Percentiles rank a stretch among this genome's conserved stretches.
These are phyloP conservation scores for Hanseniaspora hatyaiensis DNA, from an alignment of 805 yeast species.

Conservation along the genomic window DNA sequence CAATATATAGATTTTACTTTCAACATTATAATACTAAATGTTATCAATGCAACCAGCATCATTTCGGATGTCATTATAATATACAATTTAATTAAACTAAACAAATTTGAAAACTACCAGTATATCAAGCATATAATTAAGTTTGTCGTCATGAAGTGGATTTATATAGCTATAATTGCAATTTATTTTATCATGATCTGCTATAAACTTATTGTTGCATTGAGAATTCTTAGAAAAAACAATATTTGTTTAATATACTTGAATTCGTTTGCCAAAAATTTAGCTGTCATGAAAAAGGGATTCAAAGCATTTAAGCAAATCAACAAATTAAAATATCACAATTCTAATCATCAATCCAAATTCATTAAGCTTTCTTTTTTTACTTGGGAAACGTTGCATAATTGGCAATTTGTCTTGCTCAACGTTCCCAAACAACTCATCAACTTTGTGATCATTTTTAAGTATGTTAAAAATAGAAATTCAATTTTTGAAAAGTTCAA, in stretches of 20 bases:
- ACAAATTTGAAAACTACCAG: conserved; percentile 5
- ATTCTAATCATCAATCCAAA: background rate
- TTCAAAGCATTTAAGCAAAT: background rate
- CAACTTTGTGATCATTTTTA: background rate
- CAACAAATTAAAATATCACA: background rate
- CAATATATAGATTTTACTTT: background rate
- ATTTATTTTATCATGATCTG: background rate
- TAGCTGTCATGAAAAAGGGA: background rate
- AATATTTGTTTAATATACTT: background rate
- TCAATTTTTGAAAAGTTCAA: too few species aligned
- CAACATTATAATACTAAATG: background rate
- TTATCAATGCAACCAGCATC: background rate
- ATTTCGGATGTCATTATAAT: background rate
- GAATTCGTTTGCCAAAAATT: conserved; percentile 10
- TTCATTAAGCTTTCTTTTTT: conserved; percentile 9
- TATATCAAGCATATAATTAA: background rate
- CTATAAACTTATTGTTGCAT: background rate
- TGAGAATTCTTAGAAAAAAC: background rate
- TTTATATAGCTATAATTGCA: background rate
- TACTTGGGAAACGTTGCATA: conserved; percentile 10
- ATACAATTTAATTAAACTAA: background rate
- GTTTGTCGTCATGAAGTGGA: conserved; percentile 5
- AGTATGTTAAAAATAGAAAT: too few species aligned
- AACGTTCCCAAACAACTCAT: conserved; percentile 8
- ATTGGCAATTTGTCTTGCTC: conserved; percentile 8